Evolutionary conservation across 805 yeast genomes (phyloP), one percentile per base, ranked within the genome.

Genomic region (Ogataea corticis): DNA sequence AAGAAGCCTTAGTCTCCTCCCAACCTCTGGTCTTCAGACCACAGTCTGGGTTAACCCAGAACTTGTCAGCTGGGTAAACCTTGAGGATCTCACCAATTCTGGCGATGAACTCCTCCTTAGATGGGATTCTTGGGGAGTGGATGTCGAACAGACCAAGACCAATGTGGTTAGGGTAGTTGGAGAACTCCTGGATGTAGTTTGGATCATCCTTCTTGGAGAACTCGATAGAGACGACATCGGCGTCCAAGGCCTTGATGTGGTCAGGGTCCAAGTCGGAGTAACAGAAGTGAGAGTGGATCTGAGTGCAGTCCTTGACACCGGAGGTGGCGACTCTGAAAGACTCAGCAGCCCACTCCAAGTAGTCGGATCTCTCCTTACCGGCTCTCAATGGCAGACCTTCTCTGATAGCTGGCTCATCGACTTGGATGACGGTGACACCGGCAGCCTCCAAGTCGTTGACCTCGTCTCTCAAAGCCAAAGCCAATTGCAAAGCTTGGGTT

Each of bases 11-110:
- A 65, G 92, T 88, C 83, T 94, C 99, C 63, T 87, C 89, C 99
- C 99, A 94, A 64, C 96, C 96, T 85, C 99, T 91, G 73, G 99
- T 94, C 87, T 94, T 94, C 75, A 94, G 84, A 83, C 99, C 99
- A 84, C 99, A 94, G 80, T 94, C 99, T 68, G 99, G 99, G 95
- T 94, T 94, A 70, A 94, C 96, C 99, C 99, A 94, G 83, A 94
- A 87, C 76, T 91, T 92, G 73, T 87, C 88, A 69, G 94, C 95
- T 71, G 97, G 97, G 82, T 92, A 92, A 51, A 87, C 94, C 80
- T 90, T 89, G 75, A 94, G 79, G 78, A 94, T 91, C 72, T 89
- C 94, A 68, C 82, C 83, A 68, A 94, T 88, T 79, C 97, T 90
- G 69, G 84, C 75, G 72, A 89, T 84, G 75, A 94, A 92, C 79